Evolutionary conservation across 2,329 filamentous ascomycete species (phyloP), one percentile per base, ranked within the genome.

Genomic region (Cercospora citrullina): DNA sequence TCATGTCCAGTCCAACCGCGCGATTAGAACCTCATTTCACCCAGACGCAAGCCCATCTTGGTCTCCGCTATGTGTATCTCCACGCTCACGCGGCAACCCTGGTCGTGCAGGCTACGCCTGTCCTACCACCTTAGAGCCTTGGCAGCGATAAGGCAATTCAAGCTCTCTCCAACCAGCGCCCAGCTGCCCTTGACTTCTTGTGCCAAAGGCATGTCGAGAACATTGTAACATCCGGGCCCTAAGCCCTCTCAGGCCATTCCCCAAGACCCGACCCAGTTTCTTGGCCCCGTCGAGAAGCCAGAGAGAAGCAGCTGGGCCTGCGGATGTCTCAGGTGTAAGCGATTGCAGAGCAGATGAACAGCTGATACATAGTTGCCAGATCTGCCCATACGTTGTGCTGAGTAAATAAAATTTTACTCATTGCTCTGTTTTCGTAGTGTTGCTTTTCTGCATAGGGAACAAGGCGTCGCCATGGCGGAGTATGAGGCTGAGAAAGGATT

Each of bases 111-210:
- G 28, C 55, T 36, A 36, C 31, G 55, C 31, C 55, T 36, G 14
- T 12, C 16, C 51, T 64, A 65, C 60, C 64, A 55, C 45, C 36
- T 42, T 63, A 62, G 59, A 64, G 58, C 59, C 68, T 70, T 70
- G 68, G 68, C 68, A n/a, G 57, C 42, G 68, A 70, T 70, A 70
- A 70, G 66, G 60, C 62, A 16, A 16, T 53, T 57, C 33, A 61
- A 59, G 57, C 42, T 55, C 63, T 64, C 66, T 63, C 69, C 63
- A 71, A 62, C 63, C 67, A 67, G 58, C 57, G 31, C 61, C 60
- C n/a, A 48, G 60, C 18, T 30, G 60, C 36, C 60, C 60, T 59
- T 59, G 55, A 59, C 16, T 59, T 33, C 30, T 59, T 36, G 18
- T 59, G 9, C 18, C 30, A 31, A 3, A 59, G 55, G 48, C 48